These are phyloP conservation scores for Oenanthe sinensis DNA, from an alignment of 129 eudicot species.

Conservation along the genomic window DNA sequence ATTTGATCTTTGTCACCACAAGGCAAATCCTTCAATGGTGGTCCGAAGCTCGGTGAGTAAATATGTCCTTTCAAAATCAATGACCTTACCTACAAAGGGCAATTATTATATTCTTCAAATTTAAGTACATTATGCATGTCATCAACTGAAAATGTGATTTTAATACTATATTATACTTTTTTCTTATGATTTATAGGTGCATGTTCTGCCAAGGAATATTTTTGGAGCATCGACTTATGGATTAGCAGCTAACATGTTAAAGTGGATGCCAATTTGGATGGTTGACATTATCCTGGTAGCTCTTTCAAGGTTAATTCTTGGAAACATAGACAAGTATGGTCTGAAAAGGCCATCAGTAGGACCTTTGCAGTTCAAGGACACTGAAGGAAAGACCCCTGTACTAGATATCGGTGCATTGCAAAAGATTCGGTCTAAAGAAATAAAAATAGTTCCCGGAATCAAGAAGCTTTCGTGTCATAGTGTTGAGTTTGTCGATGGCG, in stretches of 20 bases:
- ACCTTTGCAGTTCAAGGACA: constrained; percentile 70
- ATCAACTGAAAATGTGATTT: background rate
- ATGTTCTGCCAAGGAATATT: constrained; percentile 78
- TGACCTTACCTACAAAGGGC: background rate
- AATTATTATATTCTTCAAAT: background rate
- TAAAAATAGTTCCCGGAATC: constrained; percentile 70
- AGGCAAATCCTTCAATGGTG: constrained; percentile 73
- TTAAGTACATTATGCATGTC: background rate
- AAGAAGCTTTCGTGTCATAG: constrained; percentile 50
- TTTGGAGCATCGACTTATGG: constrained; percentile 74
- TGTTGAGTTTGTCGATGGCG: constrained; percentile 60
- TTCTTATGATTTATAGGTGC: constrained; percentile 46
- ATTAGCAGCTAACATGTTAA: constrained; percentile 47
- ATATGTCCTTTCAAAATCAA: background rate
- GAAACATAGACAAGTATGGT: constrained; percentile 67
- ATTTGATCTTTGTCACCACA: constrained; percentile 80
- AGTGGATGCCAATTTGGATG: constrained; percentile 56
- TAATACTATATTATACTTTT: background rate
- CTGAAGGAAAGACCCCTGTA: constrained; percentile 74
- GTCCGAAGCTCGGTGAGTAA: constrained; percentile 82
- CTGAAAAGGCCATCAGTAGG: constrained; percentile 68
- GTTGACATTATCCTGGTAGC: constrained; percentile 52
- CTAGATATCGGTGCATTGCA: constrained; percentile 63
- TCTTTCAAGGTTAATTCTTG: constrained; percentile 42
- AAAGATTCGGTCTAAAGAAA: constrained; percentile 56